Conservation (phyloP, 2,329 filamentous ascomycete genomes). For the Penicillium sp. region DNA sequence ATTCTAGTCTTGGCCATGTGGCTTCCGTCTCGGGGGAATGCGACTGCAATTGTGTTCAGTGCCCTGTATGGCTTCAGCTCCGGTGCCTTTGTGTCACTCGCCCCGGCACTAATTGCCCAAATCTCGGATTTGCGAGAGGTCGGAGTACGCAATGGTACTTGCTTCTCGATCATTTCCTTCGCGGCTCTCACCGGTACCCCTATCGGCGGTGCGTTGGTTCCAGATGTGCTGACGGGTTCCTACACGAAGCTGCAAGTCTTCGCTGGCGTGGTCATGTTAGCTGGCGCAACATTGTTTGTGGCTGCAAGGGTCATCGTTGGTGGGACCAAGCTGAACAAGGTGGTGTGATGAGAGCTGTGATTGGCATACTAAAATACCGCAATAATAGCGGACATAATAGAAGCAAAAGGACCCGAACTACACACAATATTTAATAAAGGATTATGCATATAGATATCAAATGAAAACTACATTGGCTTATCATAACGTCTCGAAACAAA, state of each 20-base stretch:
- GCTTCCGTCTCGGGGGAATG: constrained; percentile 54
- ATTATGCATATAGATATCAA: not conserved
- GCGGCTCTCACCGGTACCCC: constrained; percentile 57
- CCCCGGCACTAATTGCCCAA: constrained; percentile 65
- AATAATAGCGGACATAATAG: not conserved
- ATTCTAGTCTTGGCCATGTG: constrained; percentile 51
- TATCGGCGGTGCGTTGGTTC: constrained; percentile 30
- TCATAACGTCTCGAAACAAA: not conserved
- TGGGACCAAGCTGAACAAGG: constrained; percentile 26
- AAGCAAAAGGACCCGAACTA: not conserved
- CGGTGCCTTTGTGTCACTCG: constrained; percentile 64
- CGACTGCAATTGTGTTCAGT: constrained; percentile 63
- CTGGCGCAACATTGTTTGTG: constrained; percentile 24
- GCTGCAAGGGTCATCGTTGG: constrained; percentile 24
- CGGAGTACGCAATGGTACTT: constrained; percentile 65
- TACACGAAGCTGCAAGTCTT: constrained; percentile 29
- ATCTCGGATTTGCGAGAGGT: constrained; percentile 69
- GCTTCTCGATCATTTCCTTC: constrained; percentile 62
- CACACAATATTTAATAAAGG: not conserved
- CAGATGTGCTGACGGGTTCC: constrained; percentile 25
- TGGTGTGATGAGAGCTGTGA: constrained; percentile 18
- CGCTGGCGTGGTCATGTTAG: constrained; percentile 28
- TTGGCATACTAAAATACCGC: not conserved
- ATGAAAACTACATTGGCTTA: not conserved
- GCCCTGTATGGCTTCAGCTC: constrained; percentile 69